Base-by-base conservation (phyloP, 2,329 filamentous ascomycete genomes). In the Talaromyces albobiverticillius region DNA sequence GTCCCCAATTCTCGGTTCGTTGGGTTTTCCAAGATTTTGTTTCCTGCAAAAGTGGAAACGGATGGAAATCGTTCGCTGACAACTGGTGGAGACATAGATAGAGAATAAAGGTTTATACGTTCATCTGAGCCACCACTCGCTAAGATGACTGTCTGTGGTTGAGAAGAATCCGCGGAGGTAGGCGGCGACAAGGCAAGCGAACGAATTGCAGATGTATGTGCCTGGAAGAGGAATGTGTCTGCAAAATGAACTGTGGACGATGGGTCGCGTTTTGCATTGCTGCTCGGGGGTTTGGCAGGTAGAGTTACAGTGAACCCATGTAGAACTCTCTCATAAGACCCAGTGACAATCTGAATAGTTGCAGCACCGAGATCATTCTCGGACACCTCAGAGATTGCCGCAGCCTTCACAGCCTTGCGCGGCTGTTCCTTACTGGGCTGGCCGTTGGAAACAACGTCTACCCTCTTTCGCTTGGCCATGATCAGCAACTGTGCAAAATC, bases 221-320 rank as follows among this genome's bases (percentile, higher is more conserved):
- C 92, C 67, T 92, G 90, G 82, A 99, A 96, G 54, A 99, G 82
- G 71, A 99, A 99, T 0, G 89, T 93, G 71, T 97, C 93, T 61
- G 89, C 83, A 67, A 96, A 97, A 49, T 85, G 79, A 52, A 86
- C 78, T 14, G 78, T 67, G 11, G 57, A 48, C 9, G 51, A 69
- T 61, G 40, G n/a, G 36, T 48, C 51, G 26, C n/a, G 3, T 14
- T 34, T 20, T 13, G 8, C 26, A 10, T 52, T 53, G 57, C 62
- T 20, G 10, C 18, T 31, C 8, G 50, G 51, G 20, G 50, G 54
- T 2, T 31, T 38, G 53, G 57, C 46, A 59, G 67, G 60, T 65
- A 95, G 77, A 2, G 84, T 84, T n/a, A 88, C 91, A 7, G 88
- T 90, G 64, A 96, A 81, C 57, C 94, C 94, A 71, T 99, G 94